These are phyloP conservation scores for Mortierella polycephala DNA, from an alignment of 371 early-diverging fungal genomes.

Conservation along the genomic window DNA sequence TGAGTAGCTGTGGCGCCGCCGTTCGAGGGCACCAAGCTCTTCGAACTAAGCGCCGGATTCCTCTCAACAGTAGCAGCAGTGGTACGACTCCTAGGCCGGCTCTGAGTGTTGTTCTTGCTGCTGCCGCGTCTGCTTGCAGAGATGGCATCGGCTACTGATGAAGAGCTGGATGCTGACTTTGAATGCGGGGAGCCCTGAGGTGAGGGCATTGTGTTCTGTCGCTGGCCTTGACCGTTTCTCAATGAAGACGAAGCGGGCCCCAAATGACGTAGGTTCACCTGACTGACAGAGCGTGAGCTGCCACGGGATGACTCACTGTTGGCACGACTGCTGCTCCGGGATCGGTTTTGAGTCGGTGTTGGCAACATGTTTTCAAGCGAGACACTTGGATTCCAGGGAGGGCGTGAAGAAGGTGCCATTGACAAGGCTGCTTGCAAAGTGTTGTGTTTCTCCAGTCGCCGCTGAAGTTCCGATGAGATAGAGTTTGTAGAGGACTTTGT, in stretches of 20 bases:
- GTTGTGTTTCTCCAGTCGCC: constrained; percentile 40
- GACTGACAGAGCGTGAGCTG: constrained; percentile 37
- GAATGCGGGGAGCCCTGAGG: constrained; percentile 15
- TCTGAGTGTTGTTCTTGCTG: constrained; percentile 4
- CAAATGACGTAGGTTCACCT: constrained; percentile 16
- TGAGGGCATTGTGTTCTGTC: constrained; percentile 14
- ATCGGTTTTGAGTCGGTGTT: constrained; percentile 16
- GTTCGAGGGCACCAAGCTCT: background rate
- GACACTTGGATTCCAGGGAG: constrained; percentile 45
- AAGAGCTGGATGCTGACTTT: background rate
- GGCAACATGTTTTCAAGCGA: constrained; percentile 16
- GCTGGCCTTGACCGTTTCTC: background rate
- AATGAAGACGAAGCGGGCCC: background rate
- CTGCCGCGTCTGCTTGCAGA: background rate
- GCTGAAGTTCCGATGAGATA: constrained; percentile 34
- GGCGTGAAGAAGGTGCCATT: constrained; percentile 11
- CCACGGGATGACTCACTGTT: constrained; percentile 11
- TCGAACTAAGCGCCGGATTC: background rate
- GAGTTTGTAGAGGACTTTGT: constrained; percentile 8
- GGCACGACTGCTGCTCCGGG: constrained; percentile 23
- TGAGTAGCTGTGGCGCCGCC: too few relatives aligned
- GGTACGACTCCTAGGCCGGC: constrained; percentile 15
- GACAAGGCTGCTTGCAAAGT: constrained; percentile 18
- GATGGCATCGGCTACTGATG: constrained; percentile 1
- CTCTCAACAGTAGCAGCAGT: constrained; percentile 10